phyloP scores from a whole-genome alignment of 164 flowering plant genomes.

The Vitis riparia region DNA sequence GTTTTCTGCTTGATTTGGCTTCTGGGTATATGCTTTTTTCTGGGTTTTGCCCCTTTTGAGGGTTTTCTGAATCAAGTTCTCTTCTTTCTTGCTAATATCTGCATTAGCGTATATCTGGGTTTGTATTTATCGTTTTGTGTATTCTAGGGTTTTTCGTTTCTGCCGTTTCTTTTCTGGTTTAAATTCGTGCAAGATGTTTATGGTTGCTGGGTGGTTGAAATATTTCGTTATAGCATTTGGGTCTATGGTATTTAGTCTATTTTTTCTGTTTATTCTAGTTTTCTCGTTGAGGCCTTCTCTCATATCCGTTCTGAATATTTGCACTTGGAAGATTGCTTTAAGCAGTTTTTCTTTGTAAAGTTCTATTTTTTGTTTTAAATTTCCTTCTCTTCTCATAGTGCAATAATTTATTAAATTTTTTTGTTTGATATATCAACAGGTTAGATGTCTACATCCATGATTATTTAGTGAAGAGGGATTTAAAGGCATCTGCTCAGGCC shows the following conservation, averaged over 20 bases:
- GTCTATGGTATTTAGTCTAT: background rate
- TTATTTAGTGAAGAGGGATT: conserved; percentile 69
- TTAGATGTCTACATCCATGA: conserved; percentile 80
- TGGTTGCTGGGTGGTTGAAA: background rate
- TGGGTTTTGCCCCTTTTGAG: conserved; percentile 1
- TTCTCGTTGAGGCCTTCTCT: background rate
- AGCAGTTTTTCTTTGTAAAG: background rate
- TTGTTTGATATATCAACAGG: conserved; percentile 31
- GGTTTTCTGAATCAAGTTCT: conserved; percentile 7
- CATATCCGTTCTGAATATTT: background rate
- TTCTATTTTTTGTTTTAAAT: background rate
- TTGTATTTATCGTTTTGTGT: background rate
- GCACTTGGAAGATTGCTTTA: no score
- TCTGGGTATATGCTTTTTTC: conserved; percentile 14
- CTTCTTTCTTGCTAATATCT: background rate
- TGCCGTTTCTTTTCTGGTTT: background rate
- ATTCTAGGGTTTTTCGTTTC: conserved; percentile 11
- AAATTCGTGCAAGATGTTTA: background rate
- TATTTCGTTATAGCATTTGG: background rate
- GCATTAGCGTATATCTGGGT: background rate
- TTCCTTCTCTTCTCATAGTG: no score
- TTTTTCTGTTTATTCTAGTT: background rate
- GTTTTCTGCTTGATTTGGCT: conserved; percentile 19
- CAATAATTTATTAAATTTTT: background rate
- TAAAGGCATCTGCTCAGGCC: conserved; percentile 77